A percentile compares a stretch with the other conserved stretches of the same genome.
phyloP scores from a whole-genome alignment of 768 basidiomycete genomes.

The Fistulinella prunicolor region DNA sequence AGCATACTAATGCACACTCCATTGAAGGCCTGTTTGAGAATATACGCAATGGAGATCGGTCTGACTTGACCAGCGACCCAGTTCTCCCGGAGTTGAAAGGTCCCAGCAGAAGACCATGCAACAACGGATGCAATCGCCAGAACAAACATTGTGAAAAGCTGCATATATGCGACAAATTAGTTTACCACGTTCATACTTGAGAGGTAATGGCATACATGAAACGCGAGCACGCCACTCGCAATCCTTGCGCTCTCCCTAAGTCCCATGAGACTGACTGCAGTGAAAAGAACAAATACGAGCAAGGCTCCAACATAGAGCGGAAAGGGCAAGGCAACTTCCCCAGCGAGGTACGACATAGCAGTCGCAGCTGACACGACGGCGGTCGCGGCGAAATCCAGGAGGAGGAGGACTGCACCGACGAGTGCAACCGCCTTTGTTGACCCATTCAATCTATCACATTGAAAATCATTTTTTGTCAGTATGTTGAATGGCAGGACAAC shows the following conservation, averaged over 20 bases:
- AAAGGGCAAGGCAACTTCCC: conserved; percentile 60
- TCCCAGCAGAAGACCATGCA: conserved; percentile 53
- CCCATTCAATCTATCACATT: conserved; percentile 50
- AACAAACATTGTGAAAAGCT: conserved; percentile 56
- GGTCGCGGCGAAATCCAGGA: conserved; percentile 72
- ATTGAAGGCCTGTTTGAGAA: conserved; percentile 52
- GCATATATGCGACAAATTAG: background rate
- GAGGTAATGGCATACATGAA: conserved; percentile 48
- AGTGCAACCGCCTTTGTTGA: conserved; percentile 62
- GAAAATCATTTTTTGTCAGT: background rate
- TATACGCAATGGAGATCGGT: conserved; percentile 25
- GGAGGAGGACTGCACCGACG: conserved; percentile 59
- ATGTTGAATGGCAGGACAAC: background rate
- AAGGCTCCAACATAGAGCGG: conserved; percentile 49
- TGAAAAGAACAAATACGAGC: conserved; percentile 54
- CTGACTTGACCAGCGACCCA: conserved; percentile 43
- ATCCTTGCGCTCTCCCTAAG: conserved; percentile 61
- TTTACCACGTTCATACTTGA: background rate
- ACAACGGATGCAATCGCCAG: conserved; percentile 50
- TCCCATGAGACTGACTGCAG: conserved; percentile 52
- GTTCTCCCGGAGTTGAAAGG: conserved; percentile 47
- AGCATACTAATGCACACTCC: conserved; percentile 72
- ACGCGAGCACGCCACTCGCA: conserved; percentile 51
- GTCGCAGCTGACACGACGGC: conserved; percentile 73
- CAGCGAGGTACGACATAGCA: conserved; percentile 61